phyloP scores from a whole-genome alignment of 257 asterid species.

The Cordia subcordata region DNA sequence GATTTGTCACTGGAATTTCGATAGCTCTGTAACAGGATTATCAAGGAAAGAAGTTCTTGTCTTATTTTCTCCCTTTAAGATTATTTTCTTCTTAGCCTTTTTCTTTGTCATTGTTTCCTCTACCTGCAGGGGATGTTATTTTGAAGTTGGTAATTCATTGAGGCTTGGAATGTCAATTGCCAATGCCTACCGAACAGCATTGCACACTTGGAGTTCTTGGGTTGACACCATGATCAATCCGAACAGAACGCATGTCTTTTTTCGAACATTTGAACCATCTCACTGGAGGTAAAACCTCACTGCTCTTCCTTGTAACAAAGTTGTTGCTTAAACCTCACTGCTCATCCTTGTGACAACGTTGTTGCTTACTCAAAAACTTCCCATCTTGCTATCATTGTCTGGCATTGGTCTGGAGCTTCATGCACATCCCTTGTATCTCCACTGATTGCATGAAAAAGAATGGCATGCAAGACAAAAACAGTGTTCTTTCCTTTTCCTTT shows the following conservation, averaged over 20 bases:
- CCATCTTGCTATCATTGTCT: too few relatives aligned
- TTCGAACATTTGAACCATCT: constrained; percentile 78
- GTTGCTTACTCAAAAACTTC: too few relatives aligned
- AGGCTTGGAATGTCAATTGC: constrained; percentile 59
- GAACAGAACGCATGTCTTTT: constrained; percentile 49
- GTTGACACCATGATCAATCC: constrained; percentile 51
- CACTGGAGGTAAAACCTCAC: constrained; percentile 62
- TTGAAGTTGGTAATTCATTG: constrained; percentile 52
- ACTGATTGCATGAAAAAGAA: too few relatives aligned
- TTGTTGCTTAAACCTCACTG: neutral
- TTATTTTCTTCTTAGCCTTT: constrained; percentile 19
- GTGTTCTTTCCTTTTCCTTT: too few relatives aligned
- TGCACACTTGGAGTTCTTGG: constrained; percentile 76
- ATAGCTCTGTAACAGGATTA: neutral
- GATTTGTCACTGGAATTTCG: neutral
- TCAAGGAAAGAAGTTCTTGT: neutral
- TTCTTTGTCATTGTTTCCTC: constrained; percentile 13
- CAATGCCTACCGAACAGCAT: constrained; percentile 50
- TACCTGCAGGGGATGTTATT: constrained; percentile 66
- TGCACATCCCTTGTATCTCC: too few relatives aligned
- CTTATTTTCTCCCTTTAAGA: constrained; percentile 3
- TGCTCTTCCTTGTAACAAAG: neutral
- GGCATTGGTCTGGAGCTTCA: too few relatives aligned
- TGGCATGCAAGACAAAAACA: too few relatives aligned
- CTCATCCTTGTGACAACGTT: neutral